Conservation (phyloP, 768 basidiomycete species). For the Saitozyma podzolica region DNA sequence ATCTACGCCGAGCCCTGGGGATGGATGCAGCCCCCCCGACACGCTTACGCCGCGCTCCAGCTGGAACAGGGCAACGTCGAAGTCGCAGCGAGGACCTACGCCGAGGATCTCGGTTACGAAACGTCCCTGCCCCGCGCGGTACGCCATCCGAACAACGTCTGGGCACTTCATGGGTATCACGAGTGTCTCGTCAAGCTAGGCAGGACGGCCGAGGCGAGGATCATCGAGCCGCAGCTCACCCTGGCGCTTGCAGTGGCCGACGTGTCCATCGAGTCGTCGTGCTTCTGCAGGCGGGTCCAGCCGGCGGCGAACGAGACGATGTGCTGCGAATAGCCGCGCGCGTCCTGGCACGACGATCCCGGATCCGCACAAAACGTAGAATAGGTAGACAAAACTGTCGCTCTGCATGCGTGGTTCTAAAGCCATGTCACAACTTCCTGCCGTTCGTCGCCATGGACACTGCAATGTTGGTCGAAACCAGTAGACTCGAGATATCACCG, state of each 20-base stretch:
- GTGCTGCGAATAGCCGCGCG: no score
- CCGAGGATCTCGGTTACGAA: constrained; percentile 38
- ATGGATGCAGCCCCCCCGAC: constrained; percentile 44
- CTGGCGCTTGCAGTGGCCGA: constrained; percentile 36
- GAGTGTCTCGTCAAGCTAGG: constrained; percentile 37
- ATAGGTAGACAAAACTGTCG: no score
- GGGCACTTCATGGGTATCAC: constrained; percentile 43
- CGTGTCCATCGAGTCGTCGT: constrained; percentile 29
- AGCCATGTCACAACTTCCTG: no score
- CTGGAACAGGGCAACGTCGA: constrained; percentile 36
- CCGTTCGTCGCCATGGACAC: no score
- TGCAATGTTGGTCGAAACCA: no score
- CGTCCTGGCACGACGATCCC: no score
- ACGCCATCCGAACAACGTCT: constrained; percentile 47
- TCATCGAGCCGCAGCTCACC: constrained; percentile 21
- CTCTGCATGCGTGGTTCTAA: no score
- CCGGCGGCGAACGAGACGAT: no score
- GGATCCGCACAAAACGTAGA: no score
- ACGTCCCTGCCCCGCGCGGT: constrained; percentile 25
- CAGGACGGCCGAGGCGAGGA: constrained; percentile 24
- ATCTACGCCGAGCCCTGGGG: constrained; percentile 43
- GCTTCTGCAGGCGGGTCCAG: constrained; percentile 22
- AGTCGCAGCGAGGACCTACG: constrained; percentile 30
- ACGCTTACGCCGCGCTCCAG: constrained; percentile 41
- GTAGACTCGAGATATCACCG: no score